Evolutionary conservation across 805 yeast genomes (phyloP).

Genomic region (Komagataella phaffii): DNA sequence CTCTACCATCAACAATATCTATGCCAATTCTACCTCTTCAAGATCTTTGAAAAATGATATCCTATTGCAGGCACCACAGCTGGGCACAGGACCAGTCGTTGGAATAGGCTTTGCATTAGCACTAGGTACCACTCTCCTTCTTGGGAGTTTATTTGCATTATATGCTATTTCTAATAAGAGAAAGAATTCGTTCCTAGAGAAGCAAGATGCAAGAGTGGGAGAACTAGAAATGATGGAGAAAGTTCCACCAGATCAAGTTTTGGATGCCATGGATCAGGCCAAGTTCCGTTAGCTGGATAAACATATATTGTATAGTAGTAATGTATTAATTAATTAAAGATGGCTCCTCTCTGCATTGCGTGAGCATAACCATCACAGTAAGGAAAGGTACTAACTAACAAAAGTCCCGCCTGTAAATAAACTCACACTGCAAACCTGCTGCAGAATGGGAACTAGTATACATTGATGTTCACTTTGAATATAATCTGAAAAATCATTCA

Average conservation of each 20-base stretch:
- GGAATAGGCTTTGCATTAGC: constrained; percentile 59
- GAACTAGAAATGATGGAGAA: constrained; percentile 48
- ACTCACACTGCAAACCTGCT: neutral
- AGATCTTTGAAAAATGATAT: constrained; percentile 3
- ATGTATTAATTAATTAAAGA: neutral
- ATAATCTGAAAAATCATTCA: neutral
- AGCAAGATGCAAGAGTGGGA: constrained; percentile 40
- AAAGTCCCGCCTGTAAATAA: neutral
- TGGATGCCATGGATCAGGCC: constrained; percentile 10
- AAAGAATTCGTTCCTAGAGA: constrained; percentile 20
- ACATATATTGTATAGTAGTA: neutral
- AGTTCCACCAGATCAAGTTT: constrained; percentile 45
- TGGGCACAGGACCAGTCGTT: constrained; percentile 51
- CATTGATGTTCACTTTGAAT: neutral
- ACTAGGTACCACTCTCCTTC: constrained; percentile 30
- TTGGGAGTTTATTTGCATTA: constrained; percentile 26
- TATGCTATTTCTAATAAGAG: constrained; percentile 17
- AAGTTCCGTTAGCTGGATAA: neutral
- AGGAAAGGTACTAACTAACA: neutral
- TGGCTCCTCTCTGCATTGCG: neutral
- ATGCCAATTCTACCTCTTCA: constrained; percentile 8
- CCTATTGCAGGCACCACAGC: constrained; percentile 4
- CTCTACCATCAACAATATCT: constrained; percentile 15
- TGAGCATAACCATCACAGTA: neutral
- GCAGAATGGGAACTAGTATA: neutral